Evolutionary conservation across 306 rosid species (phyloP).

Genomic region (Dryas drummondii): DNA sequence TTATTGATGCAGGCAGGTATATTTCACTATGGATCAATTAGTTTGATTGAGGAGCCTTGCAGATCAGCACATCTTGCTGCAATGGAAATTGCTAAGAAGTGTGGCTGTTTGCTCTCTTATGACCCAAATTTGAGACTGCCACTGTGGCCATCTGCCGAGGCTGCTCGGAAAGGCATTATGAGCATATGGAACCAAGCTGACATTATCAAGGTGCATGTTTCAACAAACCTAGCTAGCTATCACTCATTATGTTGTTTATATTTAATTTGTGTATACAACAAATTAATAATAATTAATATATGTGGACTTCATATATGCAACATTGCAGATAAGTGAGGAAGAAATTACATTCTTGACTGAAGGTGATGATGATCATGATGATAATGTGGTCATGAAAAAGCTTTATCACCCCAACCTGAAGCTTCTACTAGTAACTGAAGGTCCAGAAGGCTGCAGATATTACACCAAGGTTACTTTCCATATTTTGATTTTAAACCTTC

Average conservation of each 20-base stretch:
- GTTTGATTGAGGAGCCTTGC: constrained; percentile 80
- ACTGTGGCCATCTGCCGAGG: constrained; percentile 74
- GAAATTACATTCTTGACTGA: constrained; percentile 50
- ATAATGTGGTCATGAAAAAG: constrained; percentile 51
- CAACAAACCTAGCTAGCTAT: background rate
- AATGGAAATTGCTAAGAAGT: constrained; percentile 54
- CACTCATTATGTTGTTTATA: background rate
- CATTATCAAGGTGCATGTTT: constrained; percentile 57
- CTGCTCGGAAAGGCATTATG: constrained; percentile 66
- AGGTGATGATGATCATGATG: constrained; percentile 59
- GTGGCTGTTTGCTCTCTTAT: constrained; percentile 72
- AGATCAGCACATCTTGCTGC: constrained; percentile 81
- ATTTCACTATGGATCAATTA: constrained; percentile 86
- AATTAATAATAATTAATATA: background rate
- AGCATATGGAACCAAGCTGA: constrained; percentile 75
- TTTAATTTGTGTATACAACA: constrained; percentile 1
- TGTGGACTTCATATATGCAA: background rate
- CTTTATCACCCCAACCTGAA: constrained; percentile 53
- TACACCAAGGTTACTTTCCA: constrained; percentile 51
- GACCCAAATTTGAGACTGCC: constrained; percentile 89
- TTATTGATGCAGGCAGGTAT: constrained; percentile 54
- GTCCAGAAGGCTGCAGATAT: constrained; percentile 61
- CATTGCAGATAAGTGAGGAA: constrained; percentile 52
- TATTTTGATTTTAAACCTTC: background rate
- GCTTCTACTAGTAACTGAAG: constrained; percentile 64